Percentiles rank a stretch among this genome's conserved stretches.
These are phyloP conservation scores for Teratosphaeria epicoccoides DNA, from an alignment of 2,329 filamentous ascomycete genomes.

Conservation along the genomic window DNA sequence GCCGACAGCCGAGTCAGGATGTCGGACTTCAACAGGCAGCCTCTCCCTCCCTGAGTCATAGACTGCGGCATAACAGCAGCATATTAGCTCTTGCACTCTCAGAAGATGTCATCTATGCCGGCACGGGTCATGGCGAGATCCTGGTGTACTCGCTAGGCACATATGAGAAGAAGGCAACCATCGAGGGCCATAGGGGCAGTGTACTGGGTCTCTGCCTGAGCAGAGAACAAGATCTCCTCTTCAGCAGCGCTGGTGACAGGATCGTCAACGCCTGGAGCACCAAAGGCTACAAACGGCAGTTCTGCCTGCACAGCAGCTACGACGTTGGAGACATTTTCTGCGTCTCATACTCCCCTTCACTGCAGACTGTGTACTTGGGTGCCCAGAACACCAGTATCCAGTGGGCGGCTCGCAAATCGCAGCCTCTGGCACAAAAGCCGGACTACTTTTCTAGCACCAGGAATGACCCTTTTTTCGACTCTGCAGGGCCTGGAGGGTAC, in stretches of 20 bases:
- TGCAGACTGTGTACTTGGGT: slow-evolving; percentile 79
- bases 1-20: slow-evolving; percentile 16
- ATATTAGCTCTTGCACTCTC: slow-evolving; percentile 77
- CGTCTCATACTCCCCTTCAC: slow-evolving; percentile 70
- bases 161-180: slow-evolving; percentile 65
- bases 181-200: slow-evolving; percentile 85
- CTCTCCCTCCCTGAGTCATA: slow-evolving; percentile 58
- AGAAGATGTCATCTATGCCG: slow-evolving; percentile 73
- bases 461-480: slow-evolving; percentile 91
- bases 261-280: slow-evolving; percentile 93
- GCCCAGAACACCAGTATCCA: slow-evolving; percentile 92
- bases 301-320: slow-evolving; percentile 85
- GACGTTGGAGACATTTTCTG: slow-evolving; percentile 95
- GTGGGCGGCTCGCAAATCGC: slow-evolving; percentile 55
- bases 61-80: slow-evolving; percentile 64
- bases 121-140: slow-evolving; percentile 88
- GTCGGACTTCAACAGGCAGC: slow-evolving; percentile 14
- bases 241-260: slow-evolving; percentile 88
- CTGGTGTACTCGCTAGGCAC: slow-evolving; percentile 80
- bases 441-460: slow-evolving; percentile 21
- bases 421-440: slow-evolving; percentile 3
- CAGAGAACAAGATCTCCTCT: slow-evolving; percentile 61
- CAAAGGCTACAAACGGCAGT: slow-evolving; percentile 60
- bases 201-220: slow-evolving; percentile 78
- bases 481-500: slow-evolving; percentile 69